phyloP scores from a whole-genome alignment of 306 rosid species.

The Purshia tridentata region DNA sequence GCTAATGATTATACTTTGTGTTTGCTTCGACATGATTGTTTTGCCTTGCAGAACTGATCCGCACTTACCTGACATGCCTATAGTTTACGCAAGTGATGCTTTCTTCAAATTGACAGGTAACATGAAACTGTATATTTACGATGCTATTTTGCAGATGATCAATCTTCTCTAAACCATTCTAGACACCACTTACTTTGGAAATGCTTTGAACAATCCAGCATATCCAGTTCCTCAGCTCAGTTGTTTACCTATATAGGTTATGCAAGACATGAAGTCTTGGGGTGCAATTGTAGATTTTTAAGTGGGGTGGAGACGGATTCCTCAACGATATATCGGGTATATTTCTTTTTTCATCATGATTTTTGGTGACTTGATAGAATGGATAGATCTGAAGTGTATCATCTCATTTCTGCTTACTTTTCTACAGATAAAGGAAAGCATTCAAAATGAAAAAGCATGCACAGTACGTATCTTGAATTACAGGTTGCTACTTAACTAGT shows the following conservation, averaged over 20 bases:
- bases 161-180: neutral
- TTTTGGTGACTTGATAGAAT: slow-evolving; percentile 16
- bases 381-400: neutral
- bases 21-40: slow-evolving; percentile 30
- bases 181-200: neutral
- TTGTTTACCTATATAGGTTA: slow-evolving; percentile 57
- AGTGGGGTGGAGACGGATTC: slow-evolving; percentile 69
- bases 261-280: slow-evolving; percentile 73
- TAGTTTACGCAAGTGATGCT: slow-evolving; percentile 89
- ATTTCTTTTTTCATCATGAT: slow-evolving; percentile 6
- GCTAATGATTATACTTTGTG: slow-evolving; percentile 33
- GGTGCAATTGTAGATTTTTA: slow-evolving; percentile 82
- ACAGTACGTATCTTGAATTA: slow-evolving; percentile 93
- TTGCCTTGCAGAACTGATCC: slow-evolving; percentile 75
- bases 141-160: neutral
- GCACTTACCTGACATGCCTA: slow-evolving; percentile 76
- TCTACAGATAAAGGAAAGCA: slow-evolving; percentile 75
- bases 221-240: slow-evolving; percentile 11
- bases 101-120: slow-evolving; percentile 89
- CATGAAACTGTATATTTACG: neutral
- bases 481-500: slow-evolving; percentile 67
- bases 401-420: slow-evolving; percentile 24
- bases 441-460: slow-evolving; percentile 65
- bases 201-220: neutral
- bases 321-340: slow-evolving; percentile 57